Evolutionary conservation across 164 flowering plant species (phyloP), one percentile per base, ranked within the genome.

Genomic region (Paratinospora sagittata): DNA sequence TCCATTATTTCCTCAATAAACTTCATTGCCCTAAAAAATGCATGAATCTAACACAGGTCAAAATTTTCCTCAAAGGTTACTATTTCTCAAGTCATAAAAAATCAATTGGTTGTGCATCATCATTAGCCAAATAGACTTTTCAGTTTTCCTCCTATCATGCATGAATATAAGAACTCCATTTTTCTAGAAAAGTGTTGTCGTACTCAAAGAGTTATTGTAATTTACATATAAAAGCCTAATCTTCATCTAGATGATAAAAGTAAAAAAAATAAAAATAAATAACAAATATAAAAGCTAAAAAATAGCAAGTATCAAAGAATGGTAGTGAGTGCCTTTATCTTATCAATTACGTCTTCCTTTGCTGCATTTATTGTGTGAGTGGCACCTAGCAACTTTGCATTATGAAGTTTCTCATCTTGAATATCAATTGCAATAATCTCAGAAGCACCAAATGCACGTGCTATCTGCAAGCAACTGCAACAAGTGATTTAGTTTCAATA

Each of bases 381-480:
- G 60, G 99, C 99, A 79, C 99, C 99, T 65, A 90, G 72, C 26
- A 49, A 67, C 81, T 86, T 92, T 16, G 98, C 97, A 64, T 90
- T 90, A 69, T 84, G 77, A 72, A 96, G 85, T 75, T 93, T 96
- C 27, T 91, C 97, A 78, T 91, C 95, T 69, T 90, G 93, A 74
- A 96, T 81, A 81, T 96, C 99, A 71, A 96, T 96, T 63, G 99
- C 99, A 80, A 96, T 91, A 72, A 93, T 82, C 75, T 89, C 92
- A 74, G 95, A 84, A 41, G 93, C 98, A 75, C 99, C 99, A 84
- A 93, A 96, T 62, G 97, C 98, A 41, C 85, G 85, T 47, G 99
- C 99, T 79, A 96, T 84, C 93, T 96, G 99, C 90, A 93, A 81
- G 81, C 97, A 93, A 86, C 99, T 96, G 97, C 72, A 76, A 70